Evolutionary conservation across 768 basidiomycete species (phyloP), one percentile per base, ranked within the genome.

Genomic region (Tulasnella calospora): DNA sequence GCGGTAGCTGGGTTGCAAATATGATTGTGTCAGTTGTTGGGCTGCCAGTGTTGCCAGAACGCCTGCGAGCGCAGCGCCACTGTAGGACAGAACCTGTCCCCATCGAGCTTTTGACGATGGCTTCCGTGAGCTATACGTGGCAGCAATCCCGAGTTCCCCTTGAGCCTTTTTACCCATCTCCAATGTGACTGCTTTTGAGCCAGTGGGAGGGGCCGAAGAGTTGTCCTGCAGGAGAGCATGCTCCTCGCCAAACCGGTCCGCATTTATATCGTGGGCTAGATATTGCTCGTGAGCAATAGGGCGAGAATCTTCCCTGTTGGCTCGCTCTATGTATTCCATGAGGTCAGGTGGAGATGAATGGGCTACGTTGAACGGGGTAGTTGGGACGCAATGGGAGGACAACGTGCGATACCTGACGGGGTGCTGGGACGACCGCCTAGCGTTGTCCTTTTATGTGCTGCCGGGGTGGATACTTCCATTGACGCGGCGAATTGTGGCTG

Each of bases 211-310:
- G 5, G 77, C 67, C 36, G 40, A 23, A 10, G 77, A 46, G 40
- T 67, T 67, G 27, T 35, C 61, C 13, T 67, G 61, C 61, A 78
- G 33, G 36, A 78, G 77, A 27, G 77, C 67, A 7, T 78, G 77
- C 10, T 72, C 44, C 44, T 78, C 77, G 6, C 12, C 47, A n/a
- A 15, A 67, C 2, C 71, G 71, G 35, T 57, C 44, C 35, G 77
- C 77, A 38, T 38, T 33, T 70, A 44, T 23, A 71, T 71, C 77
- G 40, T 57, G 27, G 36, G 40, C 77, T n/a, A 47, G 10, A 40
- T 78, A 78, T 21, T 78, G 77, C 33, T 73, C 77, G 47, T 78
- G 77, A 17, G 77, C 77, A 33, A 78, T 72, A 13, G 77, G 77
- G 27, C 77, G 33, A 8, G 69, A n/a, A 7, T 33, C 36, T 27